Evolutionary conservation across 306 rosid species (phyloP).

Genomic region (Cucurbita maxima): DNA sequence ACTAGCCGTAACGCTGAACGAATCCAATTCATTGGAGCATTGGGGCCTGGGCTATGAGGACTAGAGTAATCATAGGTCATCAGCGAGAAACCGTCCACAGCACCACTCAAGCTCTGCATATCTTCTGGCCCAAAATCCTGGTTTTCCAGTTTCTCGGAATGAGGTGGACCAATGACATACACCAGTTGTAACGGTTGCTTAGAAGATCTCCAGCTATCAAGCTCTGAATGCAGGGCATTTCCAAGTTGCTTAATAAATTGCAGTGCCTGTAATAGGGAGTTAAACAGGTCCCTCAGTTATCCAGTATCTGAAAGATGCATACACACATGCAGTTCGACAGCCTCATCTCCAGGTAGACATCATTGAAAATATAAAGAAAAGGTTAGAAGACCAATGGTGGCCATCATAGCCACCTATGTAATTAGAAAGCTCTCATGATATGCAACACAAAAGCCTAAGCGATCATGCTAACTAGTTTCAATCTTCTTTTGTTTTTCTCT

Average conservation of each 20-base stretch:
- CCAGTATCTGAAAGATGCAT: slow-evolving; percentile 4
- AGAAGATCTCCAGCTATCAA: slow-evolving; percentile 22
- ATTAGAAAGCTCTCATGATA: background rate
- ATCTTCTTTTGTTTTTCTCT: background rate
- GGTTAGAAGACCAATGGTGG: background rate
- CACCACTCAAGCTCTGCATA: slow-evolving; percentile 46
- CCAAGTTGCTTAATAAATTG: slow-evolving; percentile 80
- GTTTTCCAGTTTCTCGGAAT: slow-evolving; percentile 52
- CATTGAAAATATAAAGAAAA: background rate
- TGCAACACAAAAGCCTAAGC: background rate
- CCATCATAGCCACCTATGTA: background rate
- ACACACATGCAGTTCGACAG: background rate
- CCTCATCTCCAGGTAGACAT: background rate
- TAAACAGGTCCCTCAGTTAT: slow-evolving; percentile 8
- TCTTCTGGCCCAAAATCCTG: slow-evolving; percentile 83
- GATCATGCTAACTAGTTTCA: background rate
- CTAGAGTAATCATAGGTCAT: slow-evolving; percentile 91
- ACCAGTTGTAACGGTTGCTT: slow-evolving; percentile 47
- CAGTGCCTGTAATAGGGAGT: slow-evolving; percentile 50
- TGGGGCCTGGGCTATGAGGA: slow-evolving; percentile 85
- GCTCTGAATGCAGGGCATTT: slow-evolving; percentile 57
- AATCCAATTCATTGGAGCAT: slow-evolving; percentile 95
- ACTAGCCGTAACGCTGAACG: slow-evolving; percentile 40
- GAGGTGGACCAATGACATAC: slow-evolving; percentile 88
- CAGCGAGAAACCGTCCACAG: slow-evolving; percentile 80